These are phyloP conservation scores for Hypocrella siamensis DNA, from an alignment of 2,329 filamentous ascomycete species.

Conservation along the genomic window DNA sequence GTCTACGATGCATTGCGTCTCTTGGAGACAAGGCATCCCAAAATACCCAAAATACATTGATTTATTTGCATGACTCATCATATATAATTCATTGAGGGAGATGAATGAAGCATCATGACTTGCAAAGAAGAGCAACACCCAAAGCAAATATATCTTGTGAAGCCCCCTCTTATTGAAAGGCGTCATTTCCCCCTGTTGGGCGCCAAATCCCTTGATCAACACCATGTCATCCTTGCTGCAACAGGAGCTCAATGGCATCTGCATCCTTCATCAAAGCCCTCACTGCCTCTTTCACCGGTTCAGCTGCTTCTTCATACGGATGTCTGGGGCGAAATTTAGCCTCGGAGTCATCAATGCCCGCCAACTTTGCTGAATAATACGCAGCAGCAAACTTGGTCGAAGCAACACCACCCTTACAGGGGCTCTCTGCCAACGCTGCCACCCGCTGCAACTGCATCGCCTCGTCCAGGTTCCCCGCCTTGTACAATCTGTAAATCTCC, in stretches of 20 bases:
- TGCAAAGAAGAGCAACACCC: too few species aligned
- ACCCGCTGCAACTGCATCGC: slow-evolving; percentile 4
- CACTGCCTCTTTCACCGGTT: slow-evolving; percentile 1
- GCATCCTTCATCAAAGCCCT: slow-evolving; percentile 3
- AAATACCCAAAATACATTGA: too few species aligned
- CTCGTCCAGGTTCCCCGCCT: not conserved
- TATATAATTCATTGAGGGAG: too few species aligned
- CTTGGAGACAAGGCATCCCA: too few species aligned
- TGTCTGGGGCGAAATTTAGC: slow-evolving; percentile 5
- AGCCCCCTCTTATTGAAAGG: too few species aligned
- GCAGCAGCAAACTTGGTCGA: slow-evolving; percentile 5
- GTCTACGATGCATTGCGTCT: too few species aligned
- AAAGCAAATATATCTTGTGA: too few species aligned
- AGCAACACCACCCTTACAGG: slow-evolving; percentile 6
- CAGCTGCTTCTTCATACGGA: slow-evolving; percentile 5
- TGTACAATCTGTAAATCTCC: slow-evolving; percentile 4
- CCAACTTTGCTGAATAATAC: slow-evolving; percentile 3
- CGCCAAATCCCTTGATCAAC: too few species aligned
- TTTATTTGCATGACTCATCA: too few species aligned
- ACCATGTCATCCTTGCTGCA: too few species aligned
- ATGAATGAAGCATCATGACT: too few species aligned
- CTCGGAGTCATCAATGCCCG: slow-evolving; percentile 5
- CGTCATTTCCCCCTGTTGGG: too few species aligned
- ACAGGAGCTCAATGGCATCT: slow-evolving; percentile 1
- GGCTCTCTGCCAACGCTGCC: slow-evolving; percentile 6